These are phyloP conservation scores for Sphaceloma murrayae DNA, from an alignment of 2,329 filamentous ascomycete genomes.

Conservation along the genomic window DNA sequence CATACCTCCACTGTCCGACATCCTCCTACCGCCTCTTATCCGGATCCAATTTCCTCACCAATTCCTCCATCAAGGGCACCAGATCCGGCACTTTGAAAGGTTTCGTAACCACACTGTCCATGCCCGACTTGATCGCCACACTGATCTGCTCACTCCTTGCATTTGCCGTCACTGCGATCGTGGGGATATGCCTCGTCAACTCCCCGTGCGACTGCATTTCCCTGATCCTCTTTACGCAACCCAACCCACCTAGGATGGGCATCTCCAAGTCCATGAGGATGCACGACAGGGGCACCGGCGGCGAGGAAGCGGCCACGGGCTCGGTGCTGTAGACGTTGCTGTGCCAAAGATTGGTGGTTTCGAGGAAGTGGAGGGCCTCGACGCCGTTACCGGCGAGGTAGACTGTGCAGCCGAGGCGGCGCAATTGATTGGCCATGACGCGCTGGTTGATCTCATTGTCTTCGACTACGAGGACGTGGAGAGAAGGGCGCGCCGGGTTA, in stretches of 20 bases:
- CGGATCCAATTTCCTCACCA: conserved; percentile 20
- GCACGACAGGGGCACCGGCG: conserved; percentile 1
- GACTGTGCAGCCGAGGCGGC: conserved; percentile 23
- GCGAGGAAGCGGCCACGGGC: background rate
- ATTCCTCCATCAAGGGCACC: conserved; percentile 26
- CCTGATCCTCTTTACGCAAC: conserved; percentile 56
- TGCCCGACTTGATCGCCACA: conserved; percentile 18
- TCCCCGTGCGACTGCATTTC: conserved; percentile 47
- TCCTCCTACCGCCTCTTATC: conserved; percentile 1
- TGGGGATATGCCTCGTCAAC: conserved; percentile 54
- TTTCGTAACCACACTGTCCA: conserved; percentile 28
- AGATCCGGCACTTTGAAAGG: conserved; percentile 29
- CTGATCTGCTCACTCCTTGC: conserved; percentile 45
- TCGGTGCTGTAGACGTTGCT: conserved; percentile 16
- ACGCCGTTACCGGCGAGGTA: conserved; percentile 24
- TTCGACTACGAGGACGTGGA: conserved; percentile 23
- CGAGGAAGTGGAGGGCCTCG: conserved; percentile 24
- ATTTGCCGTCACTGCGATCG: conserved; percentile 66
- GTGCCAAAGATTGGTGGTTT: conserved; percentile 19
- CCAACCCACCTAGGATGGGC: conserved; percentile 69
- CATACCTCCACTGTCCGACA: background rate
- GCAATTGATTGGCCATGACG: conserved; percentile 25
- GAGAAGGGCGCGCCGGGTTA: background rate
- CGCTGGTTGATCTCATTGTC: conserved; percentile 28
- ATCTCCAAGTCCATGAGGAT: conserved; percentile 43